Evolutionary conservation across 2,329 filamentous ascomycete species (phyloP), one percentile per base, ranked within the genome.

Genomic region (Colletotrichum lini): DNA sequence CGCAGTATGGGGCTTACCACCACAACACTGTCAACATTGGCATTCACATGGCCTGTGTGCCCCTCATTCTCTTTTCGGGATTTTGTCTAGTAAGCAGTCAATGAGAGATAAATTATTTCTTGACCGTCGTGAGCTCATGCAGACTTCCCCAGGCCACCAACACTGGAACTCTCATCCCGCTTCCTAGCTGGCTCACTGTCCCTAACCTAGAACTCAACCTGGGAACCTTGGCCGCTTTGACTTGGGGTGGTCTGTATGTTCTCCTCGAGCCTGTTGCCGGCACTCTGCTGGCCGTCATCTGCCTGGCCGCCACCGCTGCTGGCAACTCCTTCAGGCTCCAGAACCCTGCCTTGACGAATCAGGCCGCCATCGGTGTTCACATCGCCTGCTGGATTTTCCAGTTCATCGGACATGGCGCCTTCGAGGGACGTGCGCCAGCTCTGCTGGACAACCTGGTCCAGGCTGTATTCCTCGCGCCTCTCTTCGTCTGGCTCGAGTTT

Each of bases 401-500:
- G 80, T 98, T 99, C 79, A 77, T 98, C 61, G 96, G 96, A 38
- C 96, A 99, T 79, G 95, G 95, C 47, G 90, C 88, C 61, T 98
- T 94, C 76, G 96, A 98, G 82, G 91, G 93, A 23, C 90, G 96
- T 63, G 94, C 95, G 3, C 96, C 96, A 9, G 96, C 95, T 5
- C 84, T 98, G 74, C 84, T 98, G 58, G 95, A 98, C 83, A 98
- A 98, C 78, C 83, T 98, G 52, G 87, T 97, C 58, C 96, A 98
- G 83, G 95, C 96, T 38, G 82, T 98, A 74, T 96, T 98, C 78
- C 87, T 98, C 30, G 96, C 96, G 0, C 96, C 96, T 10, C 92
- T 99, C 78, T 99, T 98, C 77, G 96, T 98, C 70, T 99, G 96
- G 94, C 92, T 99, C 77, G 95, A 98, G 84, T 84, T 97, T 30